Evolutionary conservation across 2,329 filamentous ascomycete species (phyloP), one percentile per base, ranked within the genome.

Genomic region (Penicillium sp.): DNA sequence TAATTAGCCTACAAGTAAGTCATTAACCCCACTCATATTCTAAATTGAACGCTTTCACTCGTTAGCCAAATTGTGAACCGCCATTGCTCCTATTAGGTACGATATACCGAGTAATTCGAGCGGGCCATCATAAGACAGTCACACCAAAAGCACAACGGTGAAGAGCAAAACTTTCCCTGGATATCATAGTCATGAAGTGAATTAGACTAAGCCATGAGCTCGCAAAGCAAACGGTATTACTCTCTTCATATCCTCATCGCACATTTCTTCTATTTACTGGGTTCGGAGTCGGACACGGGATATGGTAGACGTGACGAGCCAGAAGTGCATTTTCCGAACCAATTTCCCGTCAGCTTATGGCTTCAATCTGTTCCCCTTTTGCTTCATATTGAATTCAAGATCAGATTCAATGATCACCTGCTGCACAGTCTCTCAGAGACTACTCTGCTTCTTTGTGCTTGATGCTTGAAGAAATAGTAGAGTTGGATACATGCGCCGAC

Each of bases 241-340:
- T 8, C 16, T 37, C 35, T 29, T 11, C 3, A 5, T 7, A 37
- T 9, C 1, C 11, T 31, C 29, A 29, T 11, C 29, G 11, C 29
- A 31, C 11, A 14, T 31, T 5, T 13, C 11, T 11, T 4, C 27
- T 29, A 29, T 4, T 9, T 11, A 31, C 29, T 31, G 4, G 13
- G 29, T 4, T 31, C 11, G 31, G 31, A 33, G 31, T 19, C 35
- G n/a, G n/a, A 59, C 5, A 57, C 66, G 68, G 68, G 37, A 54
- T 71, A 72, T 66, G 62, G 66, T 27, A 26, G 49, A 48, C 58
- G 31, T 51, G 33, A 57, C 55, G 58, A 67, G 65, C 64, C 61
- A 68, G 57, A 47, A 29, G 24, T 48, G 68, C 69, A 72, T 33
- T 54, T 59, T 9, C 61, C 52, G 56, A 56, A 3, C 31, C 22